A percentile compares a stretch with the other conserved stretches of the same genome.
These are phyloP conservation scores for Fusarium goolgardi DNA, from an alignment of 2,329 filamentous ascomycete genomes.

Conservation along the genomic window DNA sequence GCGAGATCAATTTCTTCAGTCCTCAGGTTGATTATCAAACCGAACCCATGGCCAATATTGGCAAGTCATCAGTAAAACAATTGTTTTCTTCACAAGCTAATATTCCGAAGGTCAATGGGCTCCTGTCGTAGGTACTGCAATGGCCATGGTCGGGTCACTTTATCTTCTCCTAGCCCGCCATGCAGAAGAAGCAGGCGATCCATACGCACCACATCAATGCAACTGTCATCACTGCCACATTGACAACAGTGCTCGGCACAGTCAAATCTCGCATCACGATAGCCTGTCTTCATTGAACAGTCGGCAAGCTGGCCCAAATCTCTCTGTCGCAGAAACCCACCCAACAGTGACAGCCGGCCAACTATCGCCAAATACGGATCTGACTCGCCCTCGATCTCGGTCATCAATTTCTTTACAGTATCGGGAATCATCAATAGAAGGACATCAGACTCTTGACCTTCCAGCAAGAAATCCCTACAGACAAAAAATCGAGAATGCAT, in stretches of 20 bases:
- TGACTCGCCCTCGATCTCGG: background rate
- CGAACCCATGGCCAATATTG: constrained; percentile 71
- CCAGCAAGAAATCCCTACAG: constrained; percentile 43
- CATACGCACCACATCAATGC: constrained; percentile 11
- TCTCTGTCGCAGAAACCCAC: background rate
- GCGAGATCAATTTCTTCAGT: constrained; percentile 74
- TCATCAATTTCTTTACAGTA: background rate
- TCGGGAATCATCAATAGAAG: background rate
- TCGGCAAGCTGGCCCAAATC: background rate
- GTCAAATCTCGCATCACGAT: background rate
- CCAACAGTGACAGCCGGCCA: background rate
- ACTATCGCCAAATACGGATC: background rate
- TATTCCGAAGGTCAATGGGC: constrained; percentile 65
- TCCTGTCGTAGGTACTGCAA: constrained; percentile 67
- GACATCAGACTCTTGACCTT: constrained; percentile 35
- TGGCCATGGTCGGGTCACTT: constrained; percentile 69
- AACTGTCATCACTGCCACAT: constrained; percentile 24
- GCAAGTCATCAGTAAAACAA: constrained; percentile 51
- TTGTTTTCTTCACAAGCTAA: fast-evolving
- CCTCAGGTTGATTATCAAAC: constrained; percentile 66
- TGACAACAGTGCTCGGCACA: background rate
- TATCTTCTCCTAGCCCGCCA: constrained; percentile 61
- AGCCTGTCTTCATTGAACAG: background rate
- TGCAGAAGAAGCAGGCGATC: constrained; percentile 11
- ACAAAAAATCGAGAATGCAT: constrained; percentile 55